These are phyloP conservation scores for Umbelopsis sp. DNA, from an alignment of 192 early-diverging fungal genomes.

Conservation along the genomic window DNA sequence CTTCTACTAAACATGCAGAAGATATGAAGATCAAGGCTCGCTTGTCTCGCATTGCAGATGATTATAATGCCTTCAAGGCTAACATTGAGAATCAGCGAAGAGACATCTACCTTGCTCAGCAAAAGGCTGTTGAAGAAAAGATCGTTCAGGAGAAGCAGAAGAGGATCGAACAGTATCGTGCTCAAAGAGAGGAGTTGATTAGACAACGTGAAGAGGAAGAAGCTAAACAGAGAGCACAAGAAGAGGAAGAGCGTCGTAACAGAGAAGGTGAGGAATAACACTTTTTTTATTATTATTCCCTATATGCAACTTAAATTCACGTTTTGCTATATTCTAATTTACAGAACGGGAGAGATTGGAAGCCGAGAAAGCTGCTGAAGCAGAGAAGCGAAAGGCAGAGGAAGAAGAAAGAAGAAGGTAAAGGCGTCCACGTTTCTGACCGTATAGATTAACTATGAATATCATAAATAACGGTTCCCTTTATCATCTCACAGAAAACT, in stretches of 20 bases:
- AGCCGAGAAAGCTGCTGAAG: constrained; percentile 46
- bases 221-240: constrained; percentile 28
- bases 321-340: background rate
- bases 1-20: constrained; percentile 66
- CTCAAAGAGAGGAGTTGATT: constrained; percentile 54
- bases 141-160: constrained; percentile 75
- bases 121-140: constrained; percentile 56
- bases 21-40: constrained; percentile 80
- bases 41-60: constrained; percentile 77
- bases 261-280: constrained; percentile 19
- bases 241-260: constrained; percentile 44
- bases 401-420: constrained; percentile 33
- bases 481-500: constrained; percentile 29
- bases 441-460: background rate
- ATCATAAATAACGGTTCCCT: background rate
- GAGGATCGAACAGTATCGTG: constrained; percentile 63
- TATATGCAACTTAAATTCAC: background rate
- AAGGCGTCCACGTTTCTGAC: background rate
- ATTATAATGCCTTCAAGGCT: constrained; percentile 68
- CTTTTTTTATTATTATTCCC: background rate
- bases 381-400: constrained; percentile 45
- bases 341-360: constrained; percentile 46
- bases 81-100: constrained; percentile 64
- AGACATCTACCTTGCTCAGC: constrained; percentile 55
- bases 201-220: constrained; percentile 42